A percentile compares a stretch with the other conserved stretches of the same genome.
Evolutionary conservation across 345 rosid species (phyloP).

Genomic region (Populus ilicifolia): DNA sequence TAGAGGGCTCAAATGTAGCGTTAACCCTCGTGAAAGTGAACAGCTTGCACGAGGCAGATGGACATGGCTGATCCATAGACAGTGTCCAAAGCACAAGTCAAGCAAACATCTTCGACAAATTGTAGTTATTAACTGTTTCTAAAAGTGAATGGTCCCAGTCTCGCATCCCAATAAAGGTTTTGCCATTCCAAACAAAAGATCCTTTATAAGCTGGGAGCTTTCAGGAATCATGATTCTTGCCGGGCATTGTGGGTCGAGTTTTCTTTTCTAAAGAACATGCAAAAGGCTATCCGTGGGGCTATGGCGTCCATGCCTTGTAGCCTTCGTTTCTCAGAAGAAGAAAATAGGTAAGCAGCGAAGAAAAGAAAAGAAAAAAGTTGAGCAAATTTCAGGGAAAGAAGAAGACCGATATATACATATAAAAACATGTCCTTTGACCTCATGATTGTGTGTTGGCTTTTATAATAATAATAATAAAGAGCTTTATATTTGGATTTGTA

Average conservation of each 20-base stretch:
- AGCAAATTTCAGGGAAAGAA: too few relatives aligned
- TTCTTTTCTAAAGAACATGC: not conserved
- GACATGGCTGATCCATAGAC: too few relatives aligned
- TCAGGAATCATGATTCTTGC: conserved; percentile 12
- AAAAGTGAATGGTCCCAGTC: not conserved
- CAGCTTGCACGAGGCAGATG: too few relatives aligned
- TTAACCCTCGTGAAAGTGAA: too few relatives aligned
- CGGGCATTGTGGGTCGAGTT: conserved; percentile 10
- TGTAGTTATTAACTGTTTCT: not conserved
- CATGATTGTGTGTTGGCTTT: too few relatives aligned
- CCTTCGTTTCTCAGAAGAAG: not conserved
- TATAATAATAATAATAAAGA: too few relatives aligned
- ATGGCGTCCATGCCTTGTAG: not conserved
- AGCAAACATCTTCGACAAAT: not conserved
- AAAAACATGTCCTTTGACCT: too few relatives aligned
- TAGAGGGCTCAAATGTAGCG: not conserved
- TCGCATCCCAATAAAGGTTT: not conserved
- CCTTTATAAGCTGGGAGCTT: conserved; percentile 7
- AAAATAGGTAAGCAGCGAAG: not conserved
- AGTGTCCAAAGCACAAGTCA: not conserved
- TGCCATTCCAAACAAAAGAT: conserved; percentile 8
- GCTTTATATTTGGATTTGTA: too few relatives aligned
- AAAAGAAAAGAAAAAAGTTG: too few relatives aligned
- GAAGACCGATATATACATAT: too few relatives aligned
- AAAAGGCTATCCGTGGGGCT: not conserved